Base-by-base conservation (phyloP, 164 flowering plant species). In the Vitis riparia region DNA sequence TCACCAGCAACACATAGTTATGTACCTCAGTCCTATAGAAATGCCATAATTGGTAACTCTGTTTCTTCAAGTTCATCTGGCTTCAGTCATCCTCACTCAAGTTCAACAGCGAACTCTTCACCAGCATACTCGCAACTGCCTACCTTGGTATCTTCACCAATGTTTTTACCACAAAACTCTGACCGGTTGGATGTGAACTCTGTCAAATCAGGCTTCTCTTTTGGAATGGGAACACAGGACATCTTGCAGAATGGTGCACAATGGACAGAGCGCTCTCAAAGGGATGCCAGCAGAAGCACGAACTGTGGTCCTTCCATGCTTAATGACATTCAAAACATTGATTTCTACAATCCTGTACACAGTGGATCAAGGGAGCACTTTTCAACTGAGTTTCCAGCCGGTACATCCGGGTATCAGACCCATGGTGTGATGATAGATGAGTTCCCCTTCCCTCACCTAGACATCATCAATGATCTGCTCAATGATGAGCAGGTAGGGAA, bases 361-460 rank as follows among this genome's bases (percentile, higher is more conserved):
- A 70, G 73, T 52, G 69, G 82, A n/a, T 29, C 82, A 3, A 68
- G 59, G 37, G 79, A 77, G 49, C 75, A 67, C 51, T 69, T 77
- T 62, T 73, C 75, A 3, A 62, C 83, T 1, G 87, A 85, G 63
- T 75, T 75, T 64, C 73, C 79, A 9, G 81, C 81, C 23, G 47
- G 83, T 51, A 70, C 82, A 62, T 83, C 89, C 52, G 85, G 86
- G 12, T 81, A 80, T 11, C 93, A 85, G 68, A 56, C 68, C 37
- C 88, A 82, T n/a, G 82, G 79, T 50, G 70, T 76, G 7, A 60
- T 82, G 30, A 72, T 84, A 1, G 98, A 95, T 65, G 99, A 93
- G 32, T 95, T 93, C 71, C 99, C 99, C 0, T 95, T 93, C 71
- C 99, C 99, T 0, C 99, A 95, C 80, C 91, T 93, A 59, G 99